phyloP scores from a whole-genome alignment of 73 alveolate genomes.

The Tetrahymena borealis region DNA sequence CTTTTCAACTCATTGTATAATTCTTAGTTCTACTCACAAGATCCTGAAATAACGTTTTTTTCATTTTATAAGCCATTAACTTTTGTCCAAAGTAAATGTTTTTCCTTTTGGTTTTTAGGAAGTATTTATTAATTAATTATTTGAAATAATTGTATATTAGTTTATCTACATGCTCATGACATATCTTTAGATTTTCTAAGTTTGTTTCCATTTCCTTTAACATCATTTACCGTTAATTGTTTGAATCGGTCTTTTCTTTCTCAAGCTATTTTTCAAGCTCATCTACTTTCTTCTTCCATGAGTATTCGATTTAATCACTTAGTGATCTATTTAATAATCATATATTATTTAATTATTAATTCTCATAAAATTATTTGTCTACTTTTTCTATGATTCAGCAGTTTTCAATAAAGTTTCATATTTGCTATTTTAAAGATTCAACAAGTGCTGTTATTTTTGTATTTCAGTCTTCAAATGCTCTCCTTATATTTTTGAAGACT shows the following conservation, averaged over 20 bases:
- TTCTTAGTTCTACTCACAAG: background rate
- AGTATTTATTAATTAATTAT: background rate
- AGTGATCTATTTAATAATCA: background rate
- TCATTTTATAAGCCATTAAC: background rate
- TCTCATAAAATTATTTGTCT: background rate
- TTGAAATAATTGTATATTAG: background rate
- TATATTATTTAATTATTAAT: background rate
- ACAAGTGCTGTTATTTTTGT: background rate
- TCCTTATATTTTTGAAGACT: background rate
- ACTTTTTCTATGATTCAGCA: background rate
- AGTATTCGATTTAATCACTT: background rate
- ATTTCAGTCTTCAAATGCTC: background rate
- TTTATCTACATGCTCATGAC: background rate
- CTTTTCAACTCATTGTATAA: background rate
- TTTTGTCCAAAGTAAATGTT: background rate
- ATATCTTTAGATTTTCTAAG: background rate
- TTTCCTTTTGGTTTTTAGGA: background rate
- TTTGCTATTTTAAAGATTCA: background rate
- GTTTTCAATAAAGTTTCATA: background rate
- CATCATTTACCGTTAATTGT: background rate
- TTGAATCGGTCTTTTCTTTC: background rate
- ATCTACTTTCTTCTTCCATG: background rate
- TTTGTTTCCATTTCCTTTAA: background rate
- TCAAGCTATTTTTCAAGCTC: background rate
- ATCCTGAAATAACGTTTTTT: background rate